phyloP scores from a whole-genome alignment of 2,329 filamentous ascomycete genomes.

The Fusarium sp. region DNA sequence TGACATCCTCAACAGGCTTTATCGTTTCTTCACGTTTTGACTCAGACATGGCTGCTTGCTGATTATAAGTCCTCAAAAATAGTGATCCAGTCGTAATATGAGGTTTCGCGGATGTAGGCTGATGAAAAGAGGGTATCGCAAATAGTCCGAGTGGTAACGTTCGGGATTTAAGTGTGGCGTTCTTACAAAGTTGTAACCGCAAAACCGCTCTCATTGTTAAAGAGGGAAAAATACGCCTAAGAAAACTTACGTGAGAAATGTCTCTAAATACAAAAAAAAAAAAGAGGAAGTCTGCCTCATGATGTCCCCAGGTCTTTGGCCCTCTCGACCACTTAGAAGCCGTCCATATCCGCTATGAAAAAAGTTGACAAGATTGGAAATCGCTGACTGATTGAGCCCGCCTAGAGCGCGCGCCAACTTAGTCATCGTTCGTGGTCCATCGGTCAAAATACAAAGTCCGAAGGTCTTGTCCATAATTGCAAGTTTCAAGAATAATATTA shows the following conservation, averaged over 20 bases:
- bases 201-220: slow-evolving; percentile 35
- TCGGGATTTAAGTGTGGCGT: slow-evolving; percentile 6
- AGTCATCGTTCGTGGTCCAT: slow-evolving; percentile 33
- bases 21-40: slow-evolving; percentile 10
- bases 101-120: background rate
- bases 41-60: slow-evolving; percentile 37
- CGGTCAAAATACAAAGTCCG: background rate
- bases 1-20: slow-evolving; percentile 15
- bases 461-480: background rate
- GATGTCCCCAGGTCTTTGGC: slow-evolving; percentile 19
- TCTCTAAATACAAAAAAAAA: slow-evolving; percentile 23
- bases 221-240: background rate
- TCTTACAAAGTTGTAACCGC: slow-evolving; percentile 11
- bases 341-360: slow-evolving; percentile 16
- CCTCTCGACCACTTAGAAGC: slow-evolving; percentile 35
- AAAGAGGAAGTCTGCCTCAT: slow-evolving; percentile 25
- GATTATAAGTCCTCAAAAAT: background rate
- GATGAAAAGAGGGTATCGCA: background rate
- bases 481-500: background rate
- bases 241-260: background rate
- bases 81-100: background rate
- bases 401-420: slow-evolving; percentile 41
- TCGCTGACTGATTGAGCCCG: slow-evolving; percentile 40
- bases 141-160: slow-evolving; percentile 2
- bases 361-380: slow-evolving; percentile 35